These are phyloP conservation scores for Eleusine coracana DNA, from an alignment of 176 grass and related monocot genomes.

Conservation along the genomic window DNA sequence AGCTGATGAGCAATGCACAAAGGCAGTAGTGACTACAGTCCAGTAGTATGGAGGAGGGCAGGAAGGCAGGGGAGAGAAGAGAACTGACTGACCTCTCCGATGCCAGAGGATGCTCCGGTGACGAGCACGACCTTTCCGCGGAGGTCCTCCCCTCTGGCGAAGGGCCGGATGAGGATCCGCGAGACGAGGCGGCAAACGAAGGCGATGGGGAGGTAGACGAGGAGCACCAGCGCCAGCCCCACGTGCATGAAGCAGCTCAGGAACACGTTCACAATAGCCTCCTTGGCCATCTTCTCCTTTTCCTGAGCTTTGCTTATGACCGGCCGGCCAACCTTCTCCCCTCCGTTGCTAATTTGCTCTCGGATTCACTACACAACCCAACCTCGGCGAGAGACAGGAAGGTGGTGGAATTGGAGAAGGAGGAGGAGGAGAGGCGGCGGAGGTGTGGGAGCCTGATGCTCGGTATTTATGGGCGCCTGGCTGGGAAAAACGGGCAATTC, in stretches of 20 bases:
- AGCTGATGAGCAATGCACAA: background rate
- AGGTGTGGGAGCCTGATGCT: background rate
- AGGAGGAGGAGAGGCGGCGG: background rate
- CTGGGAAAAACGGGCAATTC: background rate
- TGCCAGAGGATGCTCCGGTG: conserved; percentile 94
- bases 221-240: conserved; percentile 49
- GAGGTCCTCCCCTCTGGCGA: conserved; percentile 62
- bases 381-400: background rate
- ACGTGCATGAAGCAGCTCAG: conserved; percentile 64
- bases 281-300: conserved; percentile 30
- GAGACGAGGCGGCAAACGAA: conserved; percentile 47
- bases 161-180: conserved; percentile 51
- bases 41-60: no score
- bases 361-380: background rate
- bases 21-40: no score
- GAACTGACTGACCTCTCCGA: conserved; percentile 65
- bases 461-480: conserved; percentile 27
- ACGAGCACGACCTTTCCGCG: conserved; percentile 78
- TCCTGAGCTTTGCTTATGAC: background rate
- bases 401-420: background rate
- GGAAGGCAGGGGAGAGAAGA: no score
- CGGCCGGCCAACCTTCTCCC: no score
- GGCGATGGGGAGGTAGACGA: conserved; percentile 68
- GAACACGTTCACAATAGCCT: conserved; percentile 41
- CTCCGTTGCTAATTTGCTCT: no score